Conservation (phyloP, 345 rosid genomes). For the Ceriops decandra region DNA sequence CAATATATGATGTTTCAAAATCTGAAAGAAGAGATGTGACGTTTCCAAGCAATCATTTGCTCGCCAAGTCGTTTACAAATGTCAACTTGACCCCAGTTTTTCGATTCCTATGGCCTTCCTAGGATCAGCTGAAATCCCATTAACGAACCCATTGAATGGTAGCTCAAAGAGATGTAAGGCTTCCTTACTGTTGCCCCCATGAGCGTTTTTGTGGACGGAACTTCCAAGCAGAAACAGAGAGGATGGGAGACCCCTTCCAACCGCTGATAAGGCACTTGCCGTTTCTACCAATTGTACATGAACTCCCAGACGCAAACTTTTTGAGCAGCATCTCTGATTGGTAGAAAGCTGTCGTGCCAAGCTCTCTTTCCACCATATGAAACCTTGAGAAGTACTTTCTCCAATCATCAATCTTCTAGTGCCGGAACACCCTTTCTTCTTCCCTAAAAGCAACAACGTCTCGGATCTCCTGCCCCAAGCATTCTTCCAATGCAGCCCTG, state of each 20-base stretch:
- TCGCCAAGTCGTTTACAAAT: too few species aligned
- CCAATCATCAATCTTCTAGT: conserved; percentile 20
- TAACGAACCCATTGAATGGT: not conserved
- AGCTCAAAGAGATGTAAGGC: not conserved
- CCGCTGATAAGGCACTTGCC: conserved; percentile 14
- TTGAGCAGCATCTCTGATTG: conserved; percentile 14
- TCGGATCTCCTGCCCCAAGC: conserved; percentile 9
- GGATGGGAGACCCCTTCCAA: conserved; percentile 26
- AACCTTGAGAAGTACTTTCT: conserved; percentile 13
- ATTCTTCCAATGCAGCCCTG: conserved; percentile 4
- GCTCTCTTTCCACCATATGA: conserved; percentile 15
- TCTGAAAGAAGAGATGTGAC: too few species aligned
- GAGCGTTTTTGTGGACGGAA: conserved; percentile 17
- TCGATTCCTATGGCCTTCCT: too few species aligned
- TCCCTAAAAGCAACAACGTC: conserved; percentile 15
- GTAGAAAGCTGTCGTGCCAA: conserved; percentile 4
- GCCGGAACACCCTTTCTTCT: conserved; percentile 12
- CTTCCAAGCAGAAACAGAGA: conserved; percentile 47
- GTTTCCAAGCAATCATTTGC: too few species aligned
- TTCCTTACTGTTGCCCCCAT: not conserved
- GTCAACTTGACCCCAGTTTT: too few species aligned
- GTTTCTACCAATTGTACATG: conserved; percentile 9
- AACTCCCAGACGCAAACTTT: conserved; percentile 17
- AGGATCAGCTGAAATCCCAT: too few species aligned
- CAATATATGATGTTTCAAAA: too few species aligned